Evolutionary conservation across 139 green algal species (phyloP), one percentile per base, ranked within the genome.

Genomic region (Chlorella sorokiniana): DNA sequence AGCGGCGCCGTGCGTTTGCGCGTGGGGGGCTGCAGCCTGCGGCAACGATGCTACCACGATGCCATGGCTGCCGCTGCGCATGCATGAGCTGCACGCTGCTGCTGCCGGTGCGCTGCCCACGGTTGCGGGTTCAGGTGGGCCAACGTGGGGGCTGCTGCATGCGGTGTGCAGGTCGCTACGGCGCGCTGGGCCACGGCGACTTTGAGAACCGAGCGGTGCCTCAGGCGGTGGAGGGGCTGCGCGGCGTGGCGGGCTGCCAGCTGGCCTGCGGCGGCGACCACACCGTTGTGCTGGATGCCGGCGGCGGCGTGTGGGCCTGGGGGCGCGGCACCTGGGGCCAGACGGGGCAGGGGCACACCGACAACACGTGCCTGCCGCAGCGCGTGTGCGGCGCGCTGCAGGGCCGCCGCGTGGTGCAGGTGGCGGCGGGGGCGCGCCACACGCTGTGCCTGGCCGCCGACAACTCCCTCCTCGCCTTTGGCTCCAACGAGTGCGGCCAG

Each of bases 211-310:
- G 73, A 18, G 42, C 64, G 64, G 54, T 64, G 35, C 89, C 95
- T 35, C 69, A 62, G 22, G 76, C 78, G 8, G n/a, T n/a, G n/a
- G n/a, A n/a, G n/a, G n/a, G n/a, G n/a, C 78, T 94, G 51, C 35
- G 29, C 31, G 86, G 83, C 1, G 29, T 84, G 40, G 42, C 44
- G 45, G 59, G 56, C 0, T 8, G 72, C 33, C 44, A 85, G 62
- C 42, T 90, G 37, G 31, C 80, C 1, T 92, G 90, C 37, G 93
- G 93, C 11, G 87, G 79, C 20, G 88, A 94, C 41, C 93, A 96
- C 86, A 96, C 88, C 0, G 73, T 93, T 27, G 78, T 87, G 14
- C 42, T 95, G 10, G 74, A 35, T 0, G 40, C 35, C 4, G 54
- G 86, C 35, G 89, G 91, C 6, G 48, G 48, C 45, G 61, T 95